A percentile compares a stretch with the other conserved stretches of the same genome.
These are phyloP conservation scores for Alternaria viburni DNA, from an alignment of 2,329 filamentous ascomycete species.

Conservation along the genomic window DNA sequence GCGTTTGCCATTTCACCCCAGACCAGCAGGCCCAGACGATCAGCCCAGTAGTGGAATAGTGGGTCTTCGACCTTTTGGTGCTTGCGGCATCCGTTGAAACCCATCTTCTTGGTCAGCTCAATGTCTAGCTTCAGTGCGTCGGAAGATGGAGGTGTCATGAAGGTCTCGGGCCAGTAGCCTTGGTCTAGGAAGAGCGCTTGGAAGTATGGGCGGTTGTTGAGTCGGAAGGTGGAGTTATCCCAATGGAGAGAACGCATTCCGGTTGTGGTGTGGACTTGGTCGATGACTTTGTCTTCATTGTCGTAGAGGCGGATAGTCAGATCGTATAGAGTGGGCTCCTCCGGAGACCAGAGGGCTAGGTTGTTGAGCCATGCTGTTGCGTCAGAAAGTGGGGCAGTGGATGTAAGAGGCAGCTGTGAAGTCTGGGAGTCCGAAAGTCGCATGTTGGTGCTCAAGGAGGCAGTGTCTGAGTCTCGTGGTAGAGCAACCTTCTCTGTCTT, in stretches of 20 bases:
- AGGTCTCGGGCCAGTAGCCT: constrained; percentile 68
- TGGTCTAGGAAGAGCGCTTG: constrained; percentile 67
- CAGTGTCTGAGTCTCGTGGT: constrained; percentile 58
- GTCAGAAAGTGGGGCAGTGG: constrained; percentile 47
- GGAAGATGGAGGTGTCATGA: constrained; percentile 63
- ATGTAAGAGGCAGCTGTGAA: constrained; percentile 47
- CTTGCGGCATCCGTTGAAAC: constrained; percentile 69
- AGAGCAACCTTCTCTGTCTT: constrained; percentile 54
- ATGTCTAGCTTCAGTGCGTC: constrained; percentile 60
- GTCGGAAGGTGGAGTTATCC: constrained; percentile 65
- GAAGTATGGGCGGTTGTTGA: constrained; percentile 66
- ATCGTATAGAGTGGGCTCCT: constrained; percentile 64
- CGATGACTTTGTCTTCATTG: constrained; percentile 50
- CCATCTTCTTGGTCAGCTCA: constrained; percentile 64
- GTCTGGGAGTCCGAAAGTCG: constrained; percentile 54
- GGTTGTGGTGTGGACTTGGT: constrained; percentile 65
- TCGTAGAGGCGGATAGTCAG: constrained; percentile 61
- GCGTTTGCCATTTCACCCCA: constrained; percentile 71
- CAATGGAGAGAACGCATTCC: constrained; percentile 68
- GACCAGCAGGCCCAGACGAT: constrained; percentile 66
- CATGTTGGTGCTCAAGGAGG: constrained; percentile 57
- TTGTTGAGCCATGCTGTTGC: constrained; percentile 57
- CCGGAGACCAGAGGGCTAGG: constrained; percentile 68
- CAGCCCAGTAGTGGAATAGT: constrained; percentile 66
- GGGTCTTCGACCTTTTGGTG: constrained; percentile 71